Percentiles rank a stretch among this genome's conserved stretches.
phyloP scores from a whole-genome alignment of 495 filamentous ascomycete species.

The Penicilliopsis zonata region DNA sequence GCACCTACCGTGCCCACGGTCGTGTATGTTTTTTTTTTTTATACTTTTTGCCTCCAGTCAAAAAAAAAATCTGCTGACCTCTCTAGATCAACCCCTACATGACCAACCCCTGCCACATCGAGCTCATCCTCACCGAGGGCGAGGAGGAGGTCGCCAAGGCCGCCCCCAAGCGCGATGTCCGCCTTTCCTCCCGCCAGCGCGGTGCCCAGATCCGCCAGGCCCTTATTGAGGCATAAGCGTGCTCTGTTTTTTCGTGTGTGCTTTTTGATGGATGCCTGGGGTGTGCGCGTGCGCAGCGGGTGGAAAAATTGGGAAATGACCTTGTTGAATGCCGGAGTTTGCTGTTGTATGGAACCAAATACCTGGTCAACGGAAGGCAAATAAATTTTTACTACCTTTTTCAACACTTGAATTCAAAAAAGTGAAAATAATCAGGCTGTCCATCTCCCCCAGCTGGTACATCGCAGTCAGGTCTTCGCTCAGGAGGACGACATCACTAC shows the following conservation, averaged over 20 bases:
- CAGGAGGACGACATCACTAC: too few relatives aligned
- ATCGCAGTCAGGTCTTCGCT: too few relatives aligned
- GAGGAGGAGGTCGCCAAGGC: conserved; percentile 79
- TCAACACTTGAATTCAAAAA: conserved; percentile 18
- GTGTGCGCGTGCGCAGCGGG: conserved; percentile 6
- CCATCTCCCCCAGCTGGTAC: too few relatives aligned
- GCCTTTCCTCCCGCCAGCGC: conserved; percentile 79
- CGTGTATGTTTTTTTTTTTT: conserved; percentile 57
- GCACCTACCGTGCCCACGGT: conserved; percentile 99
- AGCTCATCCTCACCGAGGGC: conserved; percentile 95
- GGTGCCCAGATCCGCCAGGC: conserved; percentile 65
- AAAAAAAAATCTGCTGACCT: conserved; percentile 1
- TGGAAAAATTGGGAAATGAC: conserved; percentile 8
- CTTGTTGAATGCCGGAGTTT: conserved; percentile 18
- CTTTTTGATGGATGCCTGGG: conserved; percentile 21
- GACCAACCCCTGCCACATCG: conserved; percentile 99
- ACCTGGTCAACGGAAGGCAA: conserved; percentile 32
- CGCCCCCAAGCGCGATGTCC: conserved; percentile 37
- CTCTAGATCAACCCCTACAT: conserved; percentile 96
- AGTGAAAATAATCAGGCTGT: conserved; percentile 16
- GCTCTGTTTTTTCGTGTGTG: conserved; percentile 7
- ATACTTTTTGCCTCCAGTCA: conserved; percentile 2
- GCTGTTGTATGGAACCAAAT: conserved; percentile 25
- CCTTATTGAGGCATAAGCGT: conserved; percentile 64
- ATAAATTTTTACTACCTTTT: conserved; percentile 9